Base-by-base conservation (phyloP, 202 grass and related monocot species). In the Dendrocalamus latiflorus region DNA sequence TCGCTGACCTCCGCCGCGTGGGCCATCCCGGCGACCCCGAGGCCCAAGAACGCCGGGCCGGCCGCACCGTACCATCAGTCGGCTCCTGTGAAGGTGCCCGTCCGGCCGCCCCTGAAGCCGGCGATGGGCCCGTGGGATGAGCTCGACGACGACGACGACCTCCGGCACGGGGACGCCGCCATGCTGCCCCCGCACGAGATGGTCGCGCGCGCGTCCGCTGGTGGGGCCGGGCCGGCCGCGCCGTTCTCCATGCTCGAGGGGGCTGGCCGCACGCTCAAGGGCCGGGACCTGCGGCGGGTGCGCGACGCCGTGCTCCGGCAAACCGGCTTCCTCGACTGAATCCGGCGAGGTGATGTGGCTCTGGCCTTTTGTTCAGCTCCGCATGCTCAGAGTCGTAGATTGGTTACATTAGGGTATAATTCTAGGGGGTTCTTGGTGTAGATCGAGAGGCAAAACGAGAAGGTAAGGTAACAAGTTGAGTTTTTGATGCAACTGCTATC, bases 171-270 rank as follows among this genome's bases (percentile, higher is more conserved):
- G 55, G 89, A 88, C 36, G 82, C 78, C 3, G 70, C 86, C 53
- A 77, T 92, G 70, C 79, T 89, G 14, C 86, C 90, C 66, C 86
- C 90, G 68, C 90, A 91, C 75, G 90, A 91, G 89, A 91, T 91
- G 77, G 89, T 91, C 57, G 82, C 78, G 53, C 78, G 86, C 42
- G 36, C 89, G 6, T 88, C 85, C 72, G 81, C 84, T 14, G 63
- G 71, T 9, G 89, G 70, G 38, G n/a, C 75, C 13, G 74, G 73
- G 6, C 74, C 86, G 13, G 70, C 64, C 38, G 83, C 83, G 1
- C 83, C 90, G 0, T 86, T 89, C 79, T 91, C 90, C 17, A 85
- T 91, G 86, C 86, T 91, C 45, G 90, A 91, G 83, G 90, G 90
- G 60, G 90, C 79, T 47, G 90, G 90, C 1, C 83, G 90, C 43